Evolutionary conservation across 2,329 filamentous ascomycete species (phyloP).

Genomic region (Cercospora berteroae): DNA sequence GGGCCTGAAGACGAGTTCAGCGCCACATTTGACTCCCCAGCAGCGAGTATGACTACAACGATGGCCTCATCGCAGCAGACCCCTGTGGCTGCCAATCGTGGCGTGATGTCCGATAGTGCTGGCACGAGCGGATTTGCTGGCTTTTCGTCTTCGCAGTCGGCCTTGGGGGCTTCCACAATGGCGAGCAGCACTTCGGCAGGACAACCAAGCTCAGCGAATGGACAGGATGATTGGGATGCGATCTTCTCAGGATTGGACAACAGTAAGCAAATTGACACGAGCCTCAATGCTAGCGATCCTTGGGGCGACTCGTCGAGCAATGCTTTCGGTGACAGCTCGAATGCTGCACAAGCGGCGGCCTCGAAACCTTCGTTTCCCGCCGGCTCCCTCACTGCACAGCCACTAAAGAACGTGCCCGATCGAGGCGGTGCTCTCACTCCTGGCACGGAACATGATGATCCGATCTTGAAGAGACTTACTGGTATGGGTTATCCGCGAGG

Average conservation of each 20-base stretch:
- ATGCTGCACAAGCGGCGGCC: slow-evolving; percentile 18
- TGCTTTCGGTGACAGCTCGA: slow-evolving; percentile 7
- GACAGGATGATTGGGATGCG: slow-evolving; percentile 83
- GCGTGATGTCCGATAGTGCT: slow-evolving; percentile 19
- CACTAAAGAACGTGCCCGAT: slow-evolving; percentile 10
- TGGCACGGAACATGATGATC: slow-evolving; percentile 81
- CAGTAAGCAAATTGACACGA: slow-evolving; percentile 34
- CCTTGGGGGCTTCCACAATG: slow-evolving; percentile 3
- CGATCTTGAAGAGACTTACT: slow-evolving; percentile 84
- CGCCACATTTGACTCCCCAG: slow-evolving; percentile 70
- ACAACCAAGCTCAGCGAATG: slow-evolving; percentile 42
- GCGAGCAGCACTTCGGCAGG: slow-evolving; percentile 22
- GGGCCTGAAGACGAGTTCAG: slow-evolving; percentile 72
- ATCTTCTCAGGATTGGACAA: slow-evolving; percentile 80
- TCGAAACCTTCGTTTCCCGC: slow-evolving; percentile 17
- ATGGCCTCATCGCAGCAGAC: slow-evolving; percentile 44
- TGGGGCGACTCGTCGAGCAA: slow-evolving; percentile 27
- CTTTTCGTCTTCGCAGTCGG: slow-evolving; percentile 25
- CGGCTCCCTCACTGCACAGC: slow-evolving; percentile 5
- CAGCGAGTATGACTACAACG: slow-evolving; percentile 49
- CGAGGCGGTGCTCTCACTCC: slow-evolving; percentile 67
- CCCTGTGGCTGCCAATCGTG: slow-evolving; percentile 34
- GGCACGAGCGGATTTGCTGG: slow-evolving; percentile 30
- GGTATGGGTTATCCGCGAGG: slow-evolving; percentile 80
- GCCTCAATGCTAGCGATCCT: slow-evolving; percentile 29